A percentile compares a stretch with the other conserved stretches of the same genome.
These are phyloP conservation scores for Lentinula sp. DNA, from an alignment of 768 basidiomycete species.

Conservation along the genomic window DNA sequence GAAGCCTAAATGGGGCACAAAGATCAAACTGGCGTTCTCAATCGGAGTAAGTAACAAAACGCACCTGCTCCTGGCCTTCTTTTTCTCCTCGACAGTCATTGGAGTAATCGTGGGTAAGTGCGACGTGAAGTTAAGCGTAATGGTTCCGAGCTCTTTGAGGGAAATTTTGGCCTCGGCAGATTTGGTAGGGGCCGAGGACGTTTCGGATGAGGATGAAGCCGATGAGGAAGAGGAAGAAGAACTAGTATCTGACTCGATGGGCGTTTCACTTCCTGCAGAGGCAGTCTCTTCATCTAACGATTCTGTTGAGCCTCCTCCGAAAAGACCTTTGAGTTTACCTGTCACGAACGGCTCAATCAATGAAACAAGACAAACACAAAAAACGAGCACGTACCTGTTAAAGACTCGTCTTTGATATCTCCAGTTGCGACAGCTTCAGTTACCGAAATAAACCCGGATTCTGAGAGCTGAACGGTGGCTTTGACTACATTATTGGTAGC, in stretches of 20 bases:
- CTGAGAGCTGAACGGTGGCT: conserved; percentile 75
- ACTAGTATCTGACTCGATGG: conserved; percentile 24
- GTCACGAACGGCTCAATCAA: conserved; percentile 5
- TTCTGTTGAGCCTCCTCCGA: conserved; percentile 48
- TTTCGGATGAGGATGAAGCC: conserved; percentile 29
- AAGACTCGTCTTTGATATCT: conserved; percentile 75
- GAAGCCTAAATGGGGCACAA: conserved; percentile 44
- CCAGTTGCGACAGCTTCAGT: conserved; percentile 75
- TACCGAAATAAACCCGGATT: conserved; percentile 81
- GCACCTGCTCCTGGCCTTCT: conserved; percentile 64
- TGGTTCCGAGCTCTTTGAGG: conserved; percentile 44
- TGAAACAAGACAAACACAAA: background rate
- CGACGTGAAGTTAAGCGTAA: conserved; percentile 58
- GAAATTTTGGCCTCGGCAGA: conserved; percentile 25
- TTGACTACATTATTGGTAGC: conserved; percentile 82
- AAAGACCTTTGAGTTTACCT: conserved; percentile 87
- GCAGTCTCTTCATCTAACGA: conserved; percentile 16
- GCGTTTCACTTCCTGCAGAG: conserved; percentile 36
- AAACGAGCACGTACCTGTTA: conserved; percentile 47
- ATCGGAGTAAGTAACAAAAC: conserved; percentile 14
- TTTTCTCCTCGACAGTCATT: conserved; percentile 75
- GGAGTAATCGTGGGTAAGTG: conserved; percentile 65
- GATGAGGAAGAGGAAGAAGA: conserved; percentile 24
- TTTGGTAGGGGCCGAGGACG: conserved; percentile 27
- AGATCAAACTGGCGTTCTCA: background rate